These are phyloP conservation scores for Colletotrichum simmondsii DNA, from an alignment of 2,329 filamentous ascomycete genomes.

Conservation along the genomic window DNA sequence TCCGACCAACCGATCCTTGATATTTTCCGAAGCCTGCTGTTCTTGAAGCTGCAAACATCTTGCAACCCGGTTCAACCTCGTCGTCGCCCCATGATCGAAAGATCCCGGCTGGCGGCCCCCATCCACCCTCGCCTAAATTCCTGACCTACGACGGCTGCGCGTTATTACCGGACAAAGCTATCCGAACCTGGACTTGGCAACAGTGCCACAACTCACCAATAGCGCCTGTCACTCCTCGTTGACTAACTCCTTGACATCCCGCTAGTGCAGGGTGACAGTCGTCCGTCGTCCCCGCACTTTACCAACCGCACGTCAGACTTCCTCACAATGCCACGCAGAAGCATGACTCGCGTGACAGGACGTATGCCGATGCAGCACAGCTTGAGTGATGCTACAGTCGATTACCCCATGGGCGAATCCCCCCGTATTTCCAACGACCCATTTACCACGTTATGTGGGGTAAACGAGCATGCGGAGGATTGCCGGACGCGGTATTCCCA, in stretches of 20 bases:
- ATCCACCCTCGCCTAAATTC: not conserved
- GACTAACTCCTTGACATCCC: not conserved
- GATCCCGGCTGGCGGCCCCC: not conserved
- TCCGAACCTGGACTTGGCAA: not conserved
- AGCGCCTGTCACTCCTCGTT: not conserved
- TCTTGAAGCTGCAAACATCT: not conserved
- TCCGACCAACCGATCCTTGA: too few species aligned
- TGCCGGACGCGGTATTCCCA: not conserved
- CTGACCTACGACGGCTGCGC: not conserved
- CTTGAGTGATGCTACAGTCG: slow-evolving; percentile 23
- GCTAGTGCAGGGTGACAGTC: slow-evolving; percentile 24
- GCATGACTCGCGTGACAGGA: slow-evolving; percentile 10
- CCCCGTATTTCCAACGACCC: slow-evolving; percentile 10
- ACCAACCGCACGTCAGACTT: not conserved
- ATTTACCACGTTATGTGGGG: slow-evolving; percentile 26
- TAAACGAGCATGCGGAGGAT: slow-evolving; percentile 17
- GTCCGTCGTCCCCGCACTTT: slow-evolving; percentile 23
- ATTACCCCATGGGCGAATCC: slow-evolving; percentile 24
- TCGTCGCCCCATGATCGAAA: slow-evolving; percentile 27
- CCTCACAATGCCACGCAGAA: not conserved
- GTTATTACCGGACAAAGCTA: slow-evolving; percentile 15
- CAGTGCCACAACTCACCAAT: not conserved
- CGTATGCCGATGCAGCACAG: not conserved
- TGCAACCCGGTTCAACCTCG: slow-evolving; percentile 5
- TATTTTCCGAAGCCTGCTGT: too few species aligned